Evolutionary conservation across 495 filamentous ascomycete genomes (phyloP).

Genomic region (Penicillium atrosanguineum): DNA sequence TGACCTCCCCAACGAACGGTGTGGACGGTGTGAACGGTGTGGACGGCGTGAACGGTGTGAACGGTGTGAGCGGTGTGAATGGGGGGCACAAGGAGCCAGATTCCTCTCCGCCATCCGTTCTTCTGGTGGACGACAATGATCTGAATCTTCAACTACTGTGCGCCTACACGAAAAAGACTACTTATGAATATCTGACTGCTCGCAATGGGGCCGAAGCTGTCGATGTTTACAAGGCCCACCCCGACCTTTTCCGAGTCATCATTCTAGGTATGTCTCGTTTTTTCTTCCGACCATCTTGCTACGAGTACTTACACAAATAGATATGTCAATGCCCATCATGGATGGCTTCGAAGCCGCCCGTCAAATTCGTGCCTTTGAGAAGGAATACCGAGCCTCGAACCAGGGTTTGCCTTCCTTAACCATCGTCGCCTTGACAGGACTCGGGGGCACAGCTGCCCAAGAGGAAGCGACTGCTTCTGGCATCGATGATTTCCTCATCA

Average conservation of each 20-base stretch:
- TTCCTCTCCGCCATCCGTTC: constrained; percentile 28
- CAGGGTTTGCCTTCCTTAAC: constrained; percentile 31
- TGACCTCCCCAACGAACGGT: constrained; percentile 12
- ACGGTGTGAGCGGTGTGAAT: constrained; percentile 23
- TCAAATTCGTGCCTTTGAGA: constrained; percentile 59
- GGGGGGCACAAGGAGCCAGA: constrained; percentile 27
- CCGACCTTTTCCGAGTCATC: constrained; percentile 38
- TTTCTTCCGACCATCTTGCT: neutral
- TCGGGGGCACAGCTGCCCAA: constrained; percentile 36
- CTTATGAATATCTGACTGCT: constrained; percentile 35
- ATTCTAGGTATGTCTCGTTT: constrained; percentile 44
- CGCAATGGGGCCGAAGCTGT: constrained; percentile 52
- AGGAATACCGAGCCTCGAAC: constrained; percentile 21
- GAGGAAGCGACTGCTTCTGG: constrained; percentile 34
- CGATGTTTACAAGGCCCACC: constrained; percentile 36
- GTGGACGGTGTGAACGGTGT: constrained; percentile 40
- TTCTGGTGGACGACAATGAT: constrained; percentile 72
- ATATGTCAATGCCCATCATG: constrained; percentile 73
- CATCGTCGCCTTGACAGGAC: constrained; percentile 49
- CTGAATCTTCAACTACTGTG: constrained; percentile 68
- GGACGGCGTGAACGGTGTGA: too few relatives aligned
- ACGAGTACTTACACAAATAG: constrained; percentile 11
- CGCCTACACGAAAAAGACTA: constrained; percentile 51
- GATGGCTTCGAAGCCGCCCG: constrained; percentile 66
- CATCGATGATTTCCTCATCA: constrained; percentile 39